Base-by-base conservation (phyloP, 2,329 filamentous ascomycete species). In the Fusarium penzigii region DNA sequence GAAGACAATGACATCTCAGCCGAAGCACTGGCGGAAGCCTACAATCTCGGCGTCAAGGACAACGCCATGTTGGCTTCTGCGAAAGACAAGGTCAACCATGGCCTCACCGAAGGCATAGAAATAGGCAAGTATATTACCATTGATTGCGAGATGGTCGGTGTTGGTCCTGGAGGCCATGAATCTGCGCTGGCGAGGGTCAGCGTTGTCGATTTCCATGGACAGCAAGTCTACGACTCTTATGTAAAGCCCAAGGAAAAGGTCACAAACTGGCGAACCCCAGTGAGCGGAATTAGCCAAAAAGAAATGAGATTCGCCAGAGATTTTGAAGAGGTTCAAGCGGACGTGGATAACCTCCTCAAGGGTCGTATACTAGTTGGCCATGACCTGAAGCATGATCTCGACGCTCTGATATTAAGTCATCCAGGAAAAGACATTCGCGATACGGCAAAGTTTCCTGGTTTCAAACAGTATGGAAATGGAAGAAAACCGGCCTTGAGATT, bases 111-210 rank as follows among this genome's bases (percentile, higher is more conserved):
- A 20, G 83, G 80, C 6, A 74, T 88, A 36, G 83, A 91, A 48
- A 76, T 92, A 17, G 94, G 93, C 46, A 96, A 94, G 78, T 99
- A 96, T 70, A 76, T 99, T 40, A 89, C 90, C 17, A 84, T 99
- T 43, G 94, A 99, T 75, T 99, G 94, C 72, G 94, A 99, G 75
- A 99, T 99, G 94, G 94, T 99, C 25, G 94, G 93, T 44, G 84
- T 95, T 12, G 89, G 88, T 0, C 82, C 83, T 1, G 84, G 84
- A 46, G 82, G 84, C 17, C 79, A 87, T 58, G 82, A 86, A 66
- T 92, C 90, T 36, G 86, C 85, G 1, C 82, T 99, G 42, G 94
- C 94, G 1, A 84, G 94, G 43, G 90, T 93, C 49, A 96, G 90
- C 67, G 77, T 96, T 14, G 92, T 97, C 61, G 96, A 97, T 71